Base-by-base conservation (phyloP, 2,329 filamentous ascomycete species). In the Neonectria coccinea region DNA sequence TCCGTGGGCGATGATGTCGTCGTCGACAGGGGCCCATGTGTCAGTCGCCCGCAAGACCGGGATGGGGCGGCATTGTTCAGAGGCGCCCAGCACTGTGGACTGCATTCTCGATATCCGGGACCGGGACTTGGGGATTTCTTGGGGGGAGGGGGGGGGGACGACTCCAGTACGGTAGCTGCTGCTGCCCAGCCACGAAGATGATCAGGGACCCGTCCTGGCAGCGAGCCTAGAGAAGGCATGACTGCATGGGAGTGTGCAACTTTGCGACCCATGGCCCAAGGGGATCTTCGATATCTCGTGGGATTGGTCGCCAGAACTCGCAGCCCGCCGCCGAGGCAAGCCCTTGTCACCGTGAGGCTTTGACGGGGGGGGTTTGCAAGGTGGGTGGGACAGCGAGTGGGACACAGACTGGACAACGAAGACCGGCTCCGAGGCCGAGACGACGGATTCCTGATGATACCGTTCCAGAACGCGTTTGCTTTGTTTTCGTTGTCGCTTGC, bases 1-100 rank as follows among this genome's bases (percentile, higher is more conserved):
- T 67, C 65, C 33, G 52, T 51, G 64, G 41, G 29, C 27, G 56
- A 51, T 39, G 59, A 56, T 53, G 45, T 44, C 36, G 59, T 25
- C 16, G 22, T n/a, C 39, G 42, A 41, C 54, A 42, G 51, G 39
- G 39, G 57, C 45, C 27, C 39, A 59, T 48, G 39, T 29, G 36
- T 39, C 27, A 29, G 41, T 45, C 41, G 53, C 25, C 53, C 45
- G 56, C 56, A 58, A 16, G 47, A 42, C 56, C 56, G 56, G 56
- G 56, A 58, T 44, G 47, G 22, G 45, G 47, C 56, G 56, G 56
- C 56, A 58, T 58, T 58, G 54, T 16, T 39, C 29, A 56, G 54
- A 31, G 47, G 29, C 29, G 29, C 29, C 8, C 27, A 29, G 29
- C 9, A 39, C 33, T 39, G 16, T 14, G 9, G 36, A 25, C 25